Conservation (phyloP, 305 asterid genomes). For the Euphrasia arctica region DNA sequence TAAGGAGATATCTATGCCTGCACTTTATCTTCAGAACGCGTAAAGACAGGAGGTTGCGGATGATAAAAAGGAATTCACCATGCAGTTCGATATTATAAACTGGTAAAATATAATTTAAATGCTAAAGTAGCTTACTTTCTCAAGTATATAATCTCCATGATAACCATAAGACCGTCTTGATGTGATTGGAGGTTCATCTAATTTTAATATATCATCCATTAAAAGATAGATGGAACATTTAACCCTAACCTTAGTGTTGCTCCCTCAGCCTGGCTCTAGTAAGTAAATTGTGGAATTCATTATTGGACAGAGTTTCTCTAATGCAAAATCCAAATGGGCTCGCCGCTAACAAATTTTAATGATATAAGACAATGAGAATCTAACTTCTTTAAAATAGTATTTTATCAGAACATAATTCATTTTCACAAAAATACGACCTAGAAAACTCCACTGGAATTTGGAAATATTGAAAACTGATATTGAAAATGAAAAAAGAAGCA, state of each 20-base stretch:
- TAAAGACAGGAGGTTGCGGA: too few relatives aligned
- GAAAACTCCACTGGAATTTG: neutral
- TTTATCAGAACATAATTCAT: neutral
- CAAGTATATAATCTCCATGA: slow-evolving; percentile 10
- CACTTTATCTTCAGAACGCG: slow-evolving; percentile 6
- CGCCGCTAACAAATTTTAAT: neutral
- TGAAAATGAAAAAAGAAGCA: slow-evolving; percentile 7
- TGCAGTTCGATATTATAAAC: too few relatives aligned
- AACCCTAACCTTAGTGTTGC: slow-evolving; percentile 9
- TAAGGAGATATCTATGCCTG: neutral
- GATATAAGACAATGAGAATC: too few relatives aligned
- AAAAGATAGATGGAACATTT: slow-evolving; percentile 3
- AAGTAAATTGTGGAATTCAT: slow-evolving; percentile 10
- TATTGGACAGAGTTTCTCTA: slow-evolving; percentile 1
- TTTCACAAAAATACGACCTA: neutral
- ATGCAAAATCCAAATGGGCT: neutral
- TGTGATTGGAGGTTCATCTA: neutral
- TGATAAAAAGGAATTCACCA: too few relatives aligned
- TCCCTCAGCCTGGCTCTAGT: slow-evolving; percentile 16
- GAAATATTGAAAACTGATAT: neutral
- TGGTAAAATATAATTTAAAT: neutral
- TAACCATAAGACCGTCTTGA: neutral
- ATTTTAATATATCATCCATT: neutral
- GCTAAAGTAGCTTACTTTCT: slow-evolving; percentile 2
- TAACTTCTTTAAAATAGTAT: neutral